phyloP scores from a whole-genome alignment of 345 rosid genomes.

The Ceriops tagal region DNA sequence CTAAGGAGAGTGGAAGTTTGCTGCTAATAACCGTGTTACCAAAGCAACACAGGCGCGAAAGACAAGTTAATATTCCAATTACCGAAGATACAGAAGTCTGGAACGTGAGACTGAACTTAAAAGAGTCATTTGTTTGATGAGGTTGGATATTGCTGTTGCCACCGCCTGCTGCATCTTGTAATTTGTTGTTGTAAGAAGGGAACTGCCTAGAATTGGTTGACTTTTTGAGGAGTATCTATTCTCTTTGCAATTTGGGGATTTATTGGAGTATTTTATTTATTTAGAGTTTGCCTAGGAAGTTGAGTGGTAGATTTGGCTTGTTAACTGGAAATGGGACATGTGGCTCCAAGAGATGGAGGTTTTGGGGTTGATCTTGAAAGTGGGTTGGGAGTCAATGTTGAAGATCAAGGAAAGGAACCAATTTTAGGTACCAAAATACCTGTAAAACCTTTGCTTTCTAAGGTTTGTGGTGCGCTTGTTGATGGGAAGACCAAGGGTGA shows the following conservation, averaged over 20 bases:
- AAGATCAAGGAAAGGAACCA: conserved; percentile 29
- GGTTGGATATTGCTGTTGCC: conserved; percentile 7
- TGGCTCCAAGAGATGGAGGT: conserved; percentile 24
- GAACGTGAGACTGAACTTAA: background rate
- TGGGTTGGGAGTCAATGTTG: conserved; percentile 38
- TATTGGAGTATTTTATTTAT: background rate
- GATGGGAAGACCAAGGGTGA: conserved; percentile 32
- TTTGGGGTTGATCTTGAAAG: conserved; percentile 68
- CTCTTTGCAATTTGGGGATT: background rate
- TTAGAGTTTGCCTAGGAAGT: background rate
- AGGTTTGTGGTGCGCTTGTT: conserved; percentile 24
- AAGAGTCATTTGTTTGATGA: conserved; percentile 14
- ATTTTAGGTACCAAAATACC: conserved; percentile 25
- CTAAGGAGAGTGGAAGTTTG: background rate
- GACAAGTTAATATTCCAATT: background rate
- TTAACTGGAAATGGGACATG: conserved; percentile 2
- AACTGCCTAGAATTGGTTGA: background rate
- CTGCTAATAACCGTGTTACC: background rate
- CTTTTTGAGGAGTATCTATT: conserved; percentile 1
- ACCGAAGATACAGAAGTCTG: background rate
- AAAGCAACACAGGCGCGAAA: conserved; percentile 7
- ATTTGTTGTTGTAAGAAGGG: background rate
- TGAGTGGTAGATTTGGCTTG: conserved; percentile 1
- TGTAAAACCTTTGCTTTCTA: conserved; percentile 20
- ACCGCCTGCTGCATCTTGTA: background rate